Conservation (phyloP, 495 filamentous ascomycete genomes). For the Aspergillus sclerotioniger region DNA sequence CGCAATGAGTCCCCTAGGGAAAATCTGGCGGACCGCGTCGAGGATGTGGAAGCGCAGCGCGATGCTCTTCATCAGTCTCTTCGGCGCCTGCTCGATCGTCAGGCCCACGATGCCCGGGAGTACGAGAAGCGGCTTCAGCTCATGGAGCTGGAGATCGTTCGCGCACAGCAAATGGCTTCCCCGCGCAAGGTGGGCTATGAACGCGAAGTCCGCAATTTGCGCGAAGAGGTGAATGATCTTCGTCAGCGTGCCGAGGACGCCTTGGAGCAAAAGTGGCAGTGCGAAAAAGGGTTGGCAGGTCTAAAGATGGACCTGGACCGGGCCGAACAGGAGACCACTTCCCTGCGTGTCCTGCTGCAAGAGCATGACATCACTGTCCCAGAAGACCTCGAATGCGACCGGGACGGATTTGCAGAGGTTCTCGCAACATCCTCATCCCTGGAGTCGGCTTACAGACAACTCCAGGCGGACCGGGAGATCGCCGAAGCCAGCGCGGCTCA, state of each 20-base stretch:
- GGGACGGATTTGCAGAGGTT: constrained; percentile 48
- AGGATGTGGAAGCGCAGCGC: constrained; percentile 89
- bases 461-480: constrained; percentile 75
- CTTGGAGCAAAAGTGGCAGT: constrained; percentile 93
- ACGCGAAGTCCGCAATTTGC: constrained; percentile 71
- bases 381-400: constrained; percentile 37
- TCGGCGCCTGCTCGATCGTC: constrained; percentile 81
- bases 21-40: constrained; percentile 75
- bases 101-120: constrained; percentile 76
- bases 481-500: constrained; percentile 61
- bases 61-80: constrained; percentile 87
- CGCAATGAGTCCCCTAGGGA: constrained; percentile 57
- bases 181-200: constrained; percentile 77
- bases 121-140: constrained; percentile 71
- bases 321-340: constrained; percentile 86
- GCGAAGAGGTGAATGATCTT: constrained; percentile 80
- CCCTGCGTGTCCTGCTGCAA: constrained; percentile 72
- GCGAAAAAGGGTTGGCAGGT: constrained; percentile 87
- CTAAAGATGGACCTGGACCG: constrained; percentile 97
- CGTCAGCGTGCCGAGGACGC: constrained; percentile 91
- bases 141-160: constrained; percentile 76
- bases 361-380: constrained; percentile 82
- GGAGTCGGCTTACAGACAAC: constrained; percentile 73
- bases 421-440: constrained; percentile 69
- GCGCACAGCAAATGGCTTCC: constrained; percentile 61